phyloP scores from a whole-genome alignment of 1,284 basidiomycete species.

The Phylloboletellus chloephorus region DNA sequence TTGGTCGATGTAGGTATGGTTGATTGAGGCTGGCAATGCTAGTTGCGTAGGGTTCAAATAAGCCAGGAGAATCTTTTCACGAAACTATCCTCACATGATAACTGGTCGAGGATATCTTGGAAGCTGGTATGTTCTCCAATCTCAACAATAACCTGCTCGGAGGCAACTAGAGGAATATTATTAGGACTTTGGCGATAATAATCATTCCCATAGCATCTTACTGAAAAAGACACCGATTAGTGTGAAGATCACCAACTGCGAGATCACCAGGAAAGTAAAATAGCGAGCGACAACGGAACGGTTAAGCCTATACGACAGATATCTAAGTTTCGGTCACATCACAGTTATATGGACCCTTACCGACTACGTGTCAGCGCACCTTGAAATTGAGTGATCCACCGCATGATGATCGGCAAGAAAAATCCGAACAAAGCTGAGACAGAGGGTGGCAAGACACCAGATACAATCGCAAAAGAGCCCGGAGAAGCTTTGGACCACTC shows the following conservation, averaged over 20 bases:
- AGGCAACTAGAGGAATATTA: constrained; percentile 31
- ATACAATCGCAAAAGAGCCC: constrained; percentile 66
- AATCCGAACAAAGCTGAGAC: constrained; percentile 88
- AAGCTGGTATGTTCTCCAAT: constrained; percentile 67
- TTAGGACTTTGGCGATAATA: not conserved
- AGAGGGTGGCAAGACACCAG: constrained; percentile 84
- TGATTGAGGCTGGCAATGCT: constrained; percentile 71
- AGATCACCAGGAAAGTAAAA: constrained; percentile 87
- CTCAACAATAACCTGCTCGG: constrained; percentile 61
- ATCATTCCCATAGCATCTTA: constrained; percentile 37
- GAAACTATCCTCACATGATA: constrained; percentile 48
- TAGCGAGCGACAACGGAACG: constrained; percentile 87
- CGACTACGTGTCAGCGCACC: constrained; percentile 63
- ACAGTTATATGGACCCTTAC: constrained; percentile 13
- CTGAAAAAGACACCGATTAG: constrained; percentile 85
- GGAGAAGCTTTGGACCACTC: constrained; percentile 60
- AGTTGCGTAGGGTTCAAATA: constrained; percentile 4
- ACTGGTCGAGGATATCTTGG: constrained; percentile 57
- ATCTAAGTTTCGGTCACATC: constrained; percentile 1
- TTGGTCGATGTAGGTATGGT: constrained; percentile 78
- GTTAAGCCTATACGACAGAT: constrained; percentile 59
- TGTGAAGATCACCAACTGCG: constrained; percentile 87
- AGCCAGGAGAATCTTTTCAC: not conserved
- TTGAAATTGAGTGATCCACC: constrained; percentile 78
- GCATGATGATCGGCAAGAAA: constrained; percentile 84